Evolutionary conservation across 1,139 yeast genomes (phyloP), one percentile per base, ranked within the genome.

Genomic region (Magnusiomyces sp.): DNA sequence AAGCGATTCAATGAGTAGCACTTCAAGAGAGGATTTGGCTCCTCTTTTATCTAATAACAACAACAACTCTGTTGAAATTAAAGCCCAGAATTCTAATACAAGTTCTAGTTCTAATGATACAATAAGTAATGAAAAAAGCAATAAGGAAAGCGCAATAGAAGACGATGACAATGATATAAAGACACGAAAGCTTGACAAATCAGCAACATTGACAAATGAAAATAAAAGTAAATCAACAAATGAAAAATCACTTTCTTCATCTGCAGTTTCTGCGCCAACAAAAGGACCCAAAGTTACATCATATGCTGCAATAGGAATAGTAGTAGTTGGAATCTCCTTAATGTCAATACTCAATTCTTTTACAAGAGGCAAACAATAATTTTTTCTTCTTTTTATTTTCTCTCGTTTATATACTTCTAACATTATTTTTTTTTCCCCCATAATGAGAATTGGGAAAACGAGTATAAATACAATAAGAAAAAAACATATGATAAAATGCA

Each of bases 221-320:
- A 23, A 23, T 23, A 23, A 23, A 7, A 7, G 29, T 23, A 23
- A 7, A 23, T 7, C 7, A 23, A 23, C 29, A 7, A 7, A 23
- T 7, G 29, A 23, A 7, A 23, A 23, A 23, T 23, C 29, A 23
- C 4, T 23, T 5, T 29, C 29, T 17, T 16, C 44, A 13, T 45
- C 39, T 9, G 13, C 46, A 7, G 42, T 43, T 19, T 39, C 50
- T 11, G 16, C 50, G 17, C 31, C 47, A 16, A 13, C 45, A 31
- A 36, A 20, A 27, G 14, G 39, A 13, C 9, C 46, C 13, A 27
- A 43, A 19, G 10, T 58, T n/a, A 59, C 62, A 2, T 47, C 58
- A 38, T 50, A 57, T 20, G 55, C 59, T 5, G 63, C 64, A 5
- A 45, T 59, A 11, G 62, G 62, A 6, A 63, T 61, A 11, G 60